A percentile compares a stretch with the other conserved stretches of the same genome.
These are phyloP conservation scores for Goniomonas avonlea DNA, from an alignment of 78 protist species.

Conservation along the genomic window DNA sequence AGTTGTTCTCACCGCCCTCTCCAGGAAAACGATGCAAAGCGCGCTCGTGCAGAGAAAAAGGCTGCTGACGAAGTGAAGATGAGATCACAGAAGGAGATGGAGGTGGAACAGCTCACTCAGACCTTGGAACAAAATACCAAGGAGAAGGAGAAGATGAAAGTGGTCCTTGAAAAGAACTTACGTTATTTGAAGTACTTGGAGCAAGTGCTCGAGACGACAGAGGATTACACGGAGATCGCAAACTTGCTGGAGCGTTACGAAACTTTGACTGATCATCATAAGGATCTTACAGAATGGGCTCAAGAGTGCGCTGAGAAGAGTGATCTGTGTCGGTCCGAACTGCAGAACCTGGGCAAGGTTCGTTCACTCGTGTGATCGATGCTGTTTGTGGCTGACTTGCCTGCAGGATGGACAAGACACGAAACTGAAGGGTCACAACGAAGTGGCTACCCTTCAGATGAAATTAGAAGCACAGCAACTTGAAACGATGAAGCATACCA, in stretches of 20 bases:
- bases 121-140: background rate
- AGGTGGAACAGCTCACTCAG: background rate
- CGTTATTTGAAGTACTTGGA: background rate
- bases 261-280: slow-evolving; percentile 3
- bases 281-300: background rate
- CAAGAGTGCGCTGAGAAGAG: background rate
- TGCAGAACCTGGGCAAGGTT: background rate
- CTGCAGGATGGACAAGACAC: background rate
- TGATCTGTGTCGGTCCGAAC: background rate
- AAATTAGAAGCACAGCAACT: background rate
- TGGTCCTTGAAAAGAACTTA: background rate
- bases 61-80: slow-evolving; percentile 8
- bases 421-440: slow-evolving; percentile 16
- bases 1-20: background rate
- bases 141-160: background rate
- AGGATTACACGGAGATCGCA: slow-evolving; percentile 21
- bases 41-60: slow-evolving; percentile 34
- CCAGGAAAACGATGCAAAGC: slow-evolving; percentile 40
- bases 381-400: background rate
- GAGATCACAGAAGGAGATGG: background rate
- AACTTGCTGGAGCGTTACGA: slow-evolving; percentile 22
- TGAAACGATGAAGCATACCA: background rate
- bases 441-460: slow-evolving; percentile 11
- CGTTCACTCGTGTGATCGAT: background rate
- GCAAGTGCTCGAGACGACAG: background rate